Percentiles rank a stretch among this genome's conserved stretches.
These are phyloP conservation scores for Gnaphalium uliginosum DNA, from an alignment of 129 eudicot species.

Conservation along the genomic window DNA sequence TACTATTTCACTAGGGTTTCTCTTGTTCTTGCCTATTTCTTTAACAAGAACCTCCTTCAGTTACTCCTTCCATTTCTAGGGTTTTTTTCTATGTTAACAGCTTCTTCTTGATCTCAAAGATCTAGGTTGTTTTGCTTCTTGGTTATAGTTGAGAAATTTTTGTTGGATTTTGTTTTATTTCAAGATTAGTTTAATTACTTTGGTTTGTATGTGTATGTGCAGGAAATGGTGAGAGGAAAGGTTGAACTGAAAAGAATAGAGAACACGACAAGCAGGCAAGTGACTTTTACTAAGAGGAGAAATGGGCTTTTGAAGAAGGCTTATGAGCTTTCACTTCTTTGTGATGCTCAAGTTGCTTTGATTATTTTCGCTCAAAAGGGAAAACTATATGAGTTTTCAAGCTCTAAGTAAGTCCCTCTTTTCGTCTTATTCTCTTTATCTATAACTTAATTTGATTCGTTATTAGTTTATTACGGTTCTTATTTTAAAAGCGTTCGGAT, in stretches of 20 bases:
- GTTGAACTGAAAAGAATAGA: conserved; percentile 55
- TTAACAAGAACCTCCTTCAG: background rate
- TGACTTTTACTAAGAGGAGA: conserved; percentile 55
- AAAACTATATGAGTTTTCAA: conserved; percentile 52
- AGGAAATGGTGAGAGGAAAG: conserved; percentile 66
- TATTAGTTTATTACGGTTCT: too few species aligned
- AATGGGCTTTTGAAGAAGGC: conserved; percentile 60
- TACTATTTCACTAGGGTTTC: conserved; percentile 8
- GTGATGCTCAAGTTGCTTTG: conserved; percentile 73
- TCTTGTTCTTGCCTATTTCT: conserved; percentile 8
- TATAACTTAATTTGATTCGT: too few species aligned
- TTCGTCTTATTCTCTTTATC: background rate
- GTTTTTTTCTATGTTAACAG: background rate
- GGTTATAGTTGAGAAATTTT: background rate
- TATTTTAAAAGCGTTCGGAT: too few species aligned
- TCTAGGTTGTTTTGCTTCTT: background rate
- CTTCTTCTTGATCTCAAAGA: background rate
- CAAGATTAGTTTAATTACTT: conserved; percentile 6
- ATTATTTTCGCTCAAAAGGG: conserved; percentile 65
- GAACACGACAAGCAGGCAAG: conserved; percentile 62
- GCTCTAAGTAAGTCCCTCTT: conserved; percentile 40
- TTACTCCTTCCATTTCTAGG: background rate
- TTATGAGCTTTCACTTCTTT: conserved; percentile 70
- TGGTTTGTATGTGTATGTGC: background rate
- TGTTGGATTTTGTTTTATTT: background rate